Conservation (phyloP, 2,329 filamentous ascomycete species). For the Alternaria hordeiaustralica region DNA sequence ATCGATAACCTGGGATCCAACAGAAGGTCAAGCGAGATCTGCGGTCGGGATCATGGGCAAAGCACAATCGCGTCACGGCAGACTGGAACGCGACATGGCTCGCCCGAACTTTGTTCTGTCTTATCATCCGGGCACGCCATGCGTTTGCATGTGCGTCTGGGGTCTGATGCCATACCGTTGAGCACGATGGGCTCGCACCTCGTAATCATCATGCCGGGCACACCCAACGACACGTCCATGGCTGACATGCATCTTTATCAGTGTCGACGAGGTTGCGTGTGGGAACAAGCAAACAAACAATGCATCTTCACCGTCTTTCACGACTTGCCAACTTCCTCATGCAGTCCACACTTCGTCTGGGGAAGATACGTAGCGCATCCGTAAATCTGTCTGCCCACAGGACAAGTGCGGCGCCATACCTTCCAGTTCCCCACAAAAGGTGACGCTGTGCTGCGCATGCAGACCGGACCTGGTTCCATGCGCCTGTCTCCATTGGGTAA, state of each 20-base stretch:
- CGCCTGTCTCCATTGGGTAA: constrained; percentile 26
- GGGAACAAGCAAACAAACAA: constrained; percentile 27
- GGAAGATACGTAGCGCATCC: constrained; percentile 39
- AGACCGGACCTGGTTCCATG: constrained; percentile 29
- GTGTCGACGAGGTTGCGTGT: constrained; percentile 2
- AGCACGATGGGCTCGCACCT: constrained; percentile 22
- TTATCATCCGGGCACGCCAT: constrained; percentile 10
- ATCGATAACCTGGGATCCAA: constrained; percentile 13
- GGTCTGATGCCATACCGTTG: constrained; percentile 9
- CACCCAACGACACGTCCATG: not conserved
- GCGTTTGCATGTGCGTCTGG: constrained; percentile 16
- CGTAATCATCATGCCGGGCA: constrained; percentile 18
- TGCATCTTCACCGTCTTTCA: constrained; percentile 26
- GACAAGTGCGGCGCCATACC: constrained; percentile 29
- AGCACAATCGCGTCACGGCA: constrained; percentile 9
- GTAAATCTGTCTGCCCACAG: constrained; percentile 29
- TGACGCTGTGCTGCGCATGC: constrained; percentile 40
- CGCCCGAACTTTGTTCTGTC: constrained; percentile 13
- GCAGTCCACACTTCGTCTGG: constrained; percentile 30
- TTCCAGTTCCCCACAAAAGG: constrained; percentile 43
- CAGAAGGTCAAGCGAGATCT: constrained; percentile 28
- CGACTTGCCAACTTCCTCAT: constrained; percentile 28
- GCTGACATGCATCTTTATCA: not conserved
- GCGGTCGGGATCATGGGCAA: constrained; percentile 21
- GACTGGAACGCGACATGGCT: constrained; percentile 6